A percentile compares a stretch with the other conserved stretches of the same genome.
Evolutionary conservation across 2,329 filamentous ascomycete genomes (phyloP).

Genomic region (Phyllosticta paracitricarpa): DNA sequence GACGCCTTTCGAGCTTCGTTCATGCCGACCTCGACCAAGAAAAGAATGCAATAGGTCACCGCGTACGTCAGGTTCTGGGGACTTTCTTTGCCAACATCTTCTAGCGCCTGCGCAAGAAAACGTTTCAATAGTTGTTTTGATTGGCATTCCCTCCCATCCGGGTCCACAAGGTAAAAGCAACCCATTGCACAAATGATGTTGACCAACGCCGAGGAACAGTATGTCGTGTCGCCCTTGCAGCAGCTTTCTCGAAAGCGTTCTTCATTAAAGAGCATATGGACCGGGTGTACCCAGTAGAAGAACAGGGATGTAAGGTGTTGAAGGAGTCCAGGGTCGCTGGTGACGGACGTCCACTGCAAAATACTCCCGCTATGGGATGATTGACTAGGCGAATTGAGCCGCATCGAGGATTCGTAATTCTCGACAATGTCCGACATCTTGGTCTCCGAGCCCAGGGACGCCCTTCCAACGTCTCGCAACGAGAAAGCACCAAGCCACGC

Average conservation of each 20-base stretch:
- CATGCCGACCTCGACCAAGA: conserved; percentile 18
- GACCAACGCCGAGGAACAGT: conserved; percentile 19
- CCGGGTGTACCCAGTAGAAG: conserved; percentile 22
- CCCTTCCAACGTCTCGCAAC: conserved; percentile 4
- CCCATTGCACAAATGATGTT: conserved; percentile 23
- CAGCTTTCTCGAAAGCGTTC: conserved; percentile 17
- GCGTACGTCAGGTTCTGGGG: conserved; percentile 13
- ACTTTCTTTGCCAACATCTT: conserved; percentile 12
- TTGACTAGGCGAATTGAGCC: neutral
- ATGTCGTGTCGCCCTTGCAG: conserved; percentile 10
- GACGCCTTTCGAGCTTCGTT: conserved; percentile 17
- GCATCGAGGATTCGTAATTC: neutral
- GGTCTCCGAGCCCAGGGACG: conserved; percentile 11
- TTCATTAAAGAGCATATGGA: conserved; percentile 23
- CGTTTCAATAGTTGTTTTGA: conserved; percentile 12
- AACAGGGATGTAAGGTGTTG: conserved; percentile 21
- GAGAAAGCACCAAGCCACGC: conserved; percentile 14
- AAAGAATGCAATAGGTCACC: conserved; percentile 19
- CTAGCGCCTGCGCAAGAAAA: conserved; percentile 16
- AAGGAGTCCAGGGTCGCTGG: conserved; percentile 11
- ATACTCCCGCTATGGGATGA: neutral
- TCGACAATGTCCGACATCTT: conserved; percentile 12
- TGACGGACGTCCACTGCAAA: neutral
- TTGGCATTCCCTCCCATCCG: conserved; percentile 10
- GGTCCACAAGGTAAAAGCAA: conserved; percentile 15